Evolutionary conservation across 2,329 filamentous ascomycete genomes (phyloP), one percentile per base, ranked within the genome.

Genomic region (Sporothrix dimorphospora): DNA sequence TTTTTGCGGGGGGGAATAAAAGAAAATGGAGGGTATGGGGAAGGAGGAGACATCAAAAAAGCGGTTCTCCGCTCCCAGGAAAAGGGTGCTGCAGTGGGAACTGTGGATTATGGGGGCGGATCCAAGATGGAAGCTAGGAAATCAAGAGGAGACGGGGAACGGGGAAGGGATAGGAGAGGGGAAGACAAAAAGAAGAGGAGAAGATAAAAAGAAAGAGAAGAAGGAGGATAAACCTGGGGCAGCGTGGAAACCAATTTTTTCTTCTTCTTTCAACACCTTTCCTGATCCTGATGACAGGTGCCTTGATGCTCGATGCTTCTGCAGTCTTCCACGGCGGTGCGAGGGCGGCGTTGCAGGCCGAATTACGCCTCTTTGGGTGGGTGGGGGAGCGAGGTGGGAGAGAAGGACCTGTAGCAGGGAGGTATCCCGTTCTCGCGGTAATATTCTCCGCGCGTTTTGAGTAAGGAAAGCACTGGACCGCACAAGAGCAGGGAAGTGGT

Each of bases 1-100:
- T 21, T 3, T 71, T 71, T 63, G 51, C 45, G 70, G 27, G 70
- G 45, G 30, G 34, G 42, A 70, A 61, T 47, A 59, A 38, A 59
- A 70, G 7, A 63, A 47, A n/a, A 30, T 24, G 40, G 45, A 27
- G 55, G 53, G 19, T 55, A 47, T n/a, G 69, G 55, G 34, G 40
- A 30, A 21, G 42, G 5, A 47, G 38, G 40, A 70, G 53, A 49
- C 42, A 38, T 65, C n/a, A 65, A 65, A 34, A 38, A 21, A 45
- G 69, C 27, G 42, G 42, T 70, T 63, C 69, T 70, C 69, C 69
- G 55, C 53, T 70, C 63, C 67, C 42, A 30, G 34, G 49, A 57
- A 40, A 47, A 57, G 21, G 24, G 30, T 69, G 67, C 30, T 57
- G 30, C 63, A 21, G 66, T 66, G 40, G 61, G 21, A 47, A 47